These are phyloP conservation scores for Polysphondylium violaceum DNA, from an alignment of 78 protist species.

Conservation along the genomic window DNA sequence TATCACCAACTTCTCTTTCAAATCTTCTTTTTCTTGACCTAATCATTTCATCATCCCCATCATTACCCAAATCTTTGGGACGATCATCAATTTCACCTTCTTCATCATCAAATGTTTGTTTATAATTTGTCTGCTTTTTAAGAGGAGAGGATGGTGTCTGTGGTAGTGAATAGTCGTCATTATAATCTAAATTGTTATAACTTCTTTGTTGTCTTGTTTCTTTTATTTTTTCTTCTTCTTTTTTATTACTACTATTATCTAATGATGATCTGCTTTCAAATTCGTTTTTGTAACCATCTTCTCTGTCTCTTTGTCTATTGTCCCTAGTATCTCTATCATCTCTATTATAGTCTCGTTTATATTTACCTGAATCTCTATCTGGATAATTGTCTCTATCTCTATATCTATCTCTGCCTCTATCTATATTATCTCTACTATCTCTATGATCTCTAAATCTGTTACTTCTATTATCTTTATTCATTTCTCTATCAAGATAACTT, in stretches of 20 bases:
- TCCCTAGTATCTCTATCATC: background rate
- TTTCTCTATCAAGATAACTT: background rate
- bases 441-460: background rate
- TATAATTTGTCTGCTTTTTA: too few species aligned
- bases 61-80: too few species aligned
- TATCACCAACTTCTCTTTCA: too few species aligned
- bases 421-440: background rate
- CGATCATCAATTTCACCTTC: too few species aligned
- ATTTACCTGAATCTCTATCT: background rate
- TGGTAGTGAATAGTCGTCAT: background rate
- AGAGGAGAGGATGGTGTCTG: too few species aligned
- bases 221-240: background rate
- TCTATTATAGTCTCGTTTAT: background rate
- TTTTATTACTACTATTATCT: background rate
- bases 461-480: background rate
- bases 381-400: background rate
- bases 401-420: constrained; percentile 27
- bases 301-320: background rate
- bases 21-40: too few species aligned
- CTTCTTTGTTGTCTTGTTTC: background rate
- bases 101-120: too few species aligned
- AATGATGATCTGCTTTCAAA: too few species aligned
- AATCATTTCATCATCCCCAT: too few species aligned
- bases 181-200: constrained; percentile 7
- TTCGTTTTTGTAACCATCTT: background rate